These are phyloP conservation scores for Heterobasidion occidentale DNA, from an alignment of 1,284 basidiomycete genomes.

Conservation along the genomic window DNA sequence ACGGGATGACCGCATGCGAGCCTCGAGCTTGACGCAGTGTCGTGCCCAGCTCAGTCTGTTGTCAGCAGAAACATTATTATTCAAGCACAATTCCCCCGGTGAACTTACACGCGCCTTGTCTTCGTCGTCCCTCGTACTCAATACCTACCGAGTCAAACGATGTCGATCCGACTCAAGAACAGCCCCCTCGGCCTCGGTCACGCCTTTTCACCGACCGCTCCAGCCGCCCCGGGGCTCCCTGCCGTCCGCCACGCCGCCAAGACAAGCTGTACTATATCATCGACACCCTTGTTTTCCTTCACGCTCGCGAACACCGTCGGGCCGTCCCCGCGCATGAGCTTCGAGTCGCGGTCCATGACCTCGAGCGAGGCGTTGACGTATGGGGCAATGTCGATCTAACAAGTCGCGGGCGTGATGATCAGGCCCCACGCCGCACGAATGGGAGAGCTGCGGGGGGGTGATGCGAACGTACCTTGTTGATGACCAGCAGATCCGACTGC, in stretches of 20 bases:
- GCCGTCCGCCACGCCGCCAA: conserved; percentile 81
- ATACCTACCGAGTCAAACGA: too few species aligned
- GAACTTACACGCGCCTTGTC: too few species aligned
- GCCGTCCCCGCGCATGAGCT: conserved; percentile 88
- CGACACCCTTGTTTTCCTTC: conserved; percentile 73
- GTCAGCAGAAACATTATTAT: too few species aligned
- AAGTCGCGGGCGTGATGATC: not conserved
- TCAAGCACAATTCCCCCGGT: too few species aligned
- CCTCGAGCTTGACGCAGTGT: too few species aligned
- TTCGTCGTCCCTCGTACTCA: too few species aligned
- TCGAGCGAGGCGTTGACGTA: conserved; percentile 91
- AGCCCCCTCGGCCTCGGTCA: not conserved
- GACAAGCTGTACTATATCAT: conserved; percentile 79
- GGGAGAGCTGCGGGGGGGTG: not conserved
- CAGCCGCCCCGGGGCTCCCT: conserved; percentile 56
- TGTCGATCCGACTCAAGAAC: not conserved
- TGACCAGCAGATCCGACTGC: conserved; percentile 88
- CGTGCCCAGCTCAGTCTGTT: too few species aligned
- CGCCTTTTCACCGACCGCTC: conserved; percentile 33
- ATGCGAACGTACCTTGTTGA: conserved; percentile 73
- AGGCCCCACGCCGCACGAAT: not conserved
- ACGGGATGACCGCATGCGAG: too few species aligned
- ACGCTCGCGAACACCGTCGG: conserved; percentile 92
- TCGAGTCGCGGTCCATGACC: conserved; percentile 93
- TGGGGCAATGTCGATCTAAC: conserved; percentile 84